phyloP scores from a whole-genome alignment of 1,284 basidiomycete genomes.

The Puccinia polysora region DNA sequence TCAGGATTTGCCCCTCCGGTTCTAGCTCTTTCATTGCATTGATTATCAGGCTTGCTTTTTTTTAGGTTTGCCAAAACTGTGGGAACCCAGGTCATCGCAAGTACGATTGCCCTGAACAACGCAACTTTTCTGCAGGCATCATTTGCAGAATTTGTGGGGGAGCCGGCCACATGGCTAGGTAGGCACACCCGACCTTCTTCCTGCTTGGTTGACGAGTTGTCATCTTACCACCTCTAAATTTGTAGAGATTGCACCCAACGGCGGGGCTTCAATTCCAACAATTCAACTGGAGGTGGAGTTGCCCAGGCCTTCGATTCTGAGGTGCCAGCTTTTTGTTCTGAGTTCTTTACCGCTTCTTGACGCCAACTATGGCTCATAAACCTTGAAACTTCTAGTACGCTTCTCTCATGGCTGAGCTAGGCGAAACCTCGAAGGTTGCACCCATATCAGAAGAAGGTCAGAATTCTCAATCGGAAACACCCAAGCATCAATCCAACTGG shows the following conservation, averaged over 20 bases:
- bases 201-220: neutral
- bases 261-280: slow-evolving; percentile 19
- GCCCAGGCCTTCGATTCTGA: slow-evolving; percentile 43
- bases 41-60: slow-evolving; percentile 51
- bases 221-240: neutral
- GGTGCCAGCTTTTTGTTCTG: neutral
- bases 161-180: slow-evolving; percentile 84
- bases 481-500: slow-evolving; percentile 33
- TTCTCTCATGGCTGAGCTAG: slow-evolving; percentile 93
- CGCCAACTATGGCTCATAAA: neutral
- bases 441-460: slow-evolving; percentile 31
- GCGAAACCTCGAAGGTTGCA: slow-evolving; percentile 60
- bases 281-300: slow-evolving; percentile 8
- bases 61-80: slow-evolving; percentile 44
- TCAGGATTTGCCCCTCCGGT: slow-evolving; percentile 82
- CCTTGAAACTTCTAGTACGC: slow-evolving; percentile 64
- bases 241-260: slow-evolving; percentile 43
- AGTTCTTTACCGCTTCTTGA: neutral
- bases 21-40: slow-evolving; percentile 62
- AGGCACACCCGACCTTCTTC: neutral
- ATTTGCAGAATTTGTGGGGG: slow-evolving; percentile 94
- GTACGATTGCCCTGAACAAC: slow-evolving; percentile 93
- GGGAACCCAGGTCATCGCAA: slow-evolving; percentile 64
- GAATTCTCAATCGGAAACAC: slow-evolving; percentile 24
- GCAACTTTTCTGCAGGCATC: slow-evolving; percentile 94